Percentiles rank a stretch among this genome's conserved stretches.
Evolutionary conservation across 2,329 filamentous ascomycete genomes (phyloP).

Genomic region (Hysterium pulicare): DNA sequence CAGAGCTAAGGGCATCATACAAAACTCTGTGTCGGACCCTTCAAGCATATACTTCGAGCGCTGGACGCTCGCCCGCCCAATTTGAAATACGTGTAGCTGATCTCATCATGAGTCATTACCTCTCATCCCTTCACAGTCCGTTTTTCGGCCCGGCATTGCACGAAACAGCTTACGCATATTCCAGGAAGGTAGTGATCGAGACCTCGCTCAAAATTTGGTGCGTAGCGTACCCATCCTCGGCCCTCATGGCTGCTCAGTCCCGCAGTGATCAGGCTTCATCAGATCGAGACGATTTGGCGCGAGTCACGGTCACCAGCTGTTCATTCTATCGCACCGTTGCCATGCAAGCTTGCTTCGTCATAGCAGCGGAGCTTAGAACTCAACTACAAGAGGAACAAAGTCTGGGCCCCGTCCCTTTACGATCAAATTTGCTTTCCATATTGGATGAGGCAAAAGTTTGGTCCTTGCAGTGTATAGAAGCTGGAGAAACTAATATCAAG

Average conservation of each 20-base stretch:
- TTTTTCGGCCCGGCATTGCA: constrained; percentile 20
- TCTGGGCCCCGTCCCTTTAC: constrained; percentile 14
- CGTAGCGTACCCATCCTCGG: constrained; percentile 8
- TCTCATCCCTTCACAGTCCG: constrained; percentile 22
- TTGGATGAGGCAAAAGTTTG: constrained; percentile 20
- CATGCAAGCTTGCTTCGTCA: constrained; percentile 19
- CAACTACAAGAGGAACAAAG: constrained; percentile 25
- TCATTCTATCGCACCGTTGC: constrained; percentile 23
- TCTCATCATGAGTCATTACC: constrained; percentile 26
- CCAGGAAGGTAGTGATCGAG: constrained; percentile 23
- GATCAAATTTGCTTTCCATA: constrained; percentile 17
- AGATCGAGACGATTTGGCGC: constrained; percentile 14
- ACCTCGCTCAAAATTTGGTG: constrained; percentile 27
- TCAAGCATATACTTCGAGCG: constrained; percentile 6
- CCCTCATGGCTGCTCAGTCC: neutral
- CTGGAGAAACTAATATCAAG: constrained; percentile 29
- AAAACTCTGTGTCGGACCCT: constrained; percentile 19
- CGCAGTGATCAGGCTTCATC: neutral
- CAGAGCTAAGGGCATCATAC: constrained; percentile 15
- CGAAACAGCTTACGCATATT: constrained; percentile 23
- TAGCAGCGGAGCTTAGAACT: constrained; percentile 19
- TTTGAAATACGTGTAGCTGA: constrained; percentile 22
- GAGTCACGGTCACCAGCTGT: constrained; percentile 19
- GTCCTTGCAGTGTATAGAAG: constrained; percentile 19
- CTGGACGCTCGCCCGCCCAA: constrained; percentile 2